These are phyloP conservation scores for Saturnispora ahearnii DNA, from an alignment of 805 yeast species.

Conservation along the genomic window DNA sequence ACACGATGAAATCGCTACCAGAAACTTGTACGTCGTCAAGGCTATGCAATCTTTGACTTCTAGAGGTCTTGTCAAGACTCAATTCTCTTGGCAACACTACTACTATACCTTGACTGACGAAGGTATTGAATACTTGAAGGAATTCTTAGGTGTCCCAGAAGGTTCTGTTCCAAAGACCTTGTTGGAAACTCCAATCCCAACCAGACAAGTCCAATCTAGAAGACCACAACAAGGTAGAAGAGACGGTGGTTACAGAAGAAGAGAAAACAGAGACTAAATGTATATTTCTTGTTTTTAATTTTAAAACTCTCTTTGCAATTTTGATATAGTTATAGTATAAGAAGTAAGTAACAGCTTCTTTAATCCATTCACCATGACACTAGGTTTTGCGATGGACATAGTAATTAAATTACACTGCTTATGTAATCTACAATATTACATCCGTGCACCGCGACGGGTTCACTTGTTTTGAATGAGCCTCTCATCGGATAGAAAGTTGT, in stretches of 20 bases:
- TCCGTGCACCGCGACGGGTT: too few species aligned
- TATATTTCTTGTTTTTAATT: slow-evolving; percentile 8
- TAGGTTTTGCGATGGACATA: background rate
- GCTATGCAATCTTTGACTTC: slow-evolving; percentile 99
- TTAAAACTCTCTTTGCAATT: slow-evolving; percentile 5
- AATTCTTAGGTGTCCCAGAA: slow-evolving; percentile 97
- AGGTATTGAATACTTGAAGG: slow-evolving; percentile 98
- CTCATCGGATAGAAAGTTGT: background rate
- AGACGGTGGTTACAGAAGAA: slow-evolving; percentile 59
- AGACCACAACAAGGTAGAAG: slow-evolving; percentile 35
- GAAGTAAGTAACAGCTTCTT: background rate
- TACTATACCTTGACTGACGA: slow-evolving; percentile 99
- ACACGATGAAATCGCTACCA: slow-evolving; percentile 98
- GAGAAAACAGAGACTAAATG: slow-evolving; percentile 34
- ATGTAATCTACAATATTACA: background rate
- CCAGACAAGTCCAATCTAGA: slow-evolving; percentile 36
- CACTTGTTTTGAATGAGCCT: background rate
- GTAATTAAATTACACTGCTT: background rate
- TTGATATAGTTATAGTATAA: background rate
- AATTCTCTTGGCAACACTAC: slow-evolving; percentile 99
- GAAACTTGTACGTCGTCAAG: slow-evolving; percentile 95
- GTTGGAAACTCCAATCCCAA: slow-evolving; percentile 89
- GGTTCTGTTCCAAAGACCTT: slow-evolving; percentile 97
- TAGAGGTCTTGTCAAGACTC: slow-evolving; percentile 98
- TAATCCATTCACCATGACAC: background rate